phyloP scores from a whole-genome alignment of 1,284 basidiomycete species.

The Mrakiaceae sp. region DNA sequence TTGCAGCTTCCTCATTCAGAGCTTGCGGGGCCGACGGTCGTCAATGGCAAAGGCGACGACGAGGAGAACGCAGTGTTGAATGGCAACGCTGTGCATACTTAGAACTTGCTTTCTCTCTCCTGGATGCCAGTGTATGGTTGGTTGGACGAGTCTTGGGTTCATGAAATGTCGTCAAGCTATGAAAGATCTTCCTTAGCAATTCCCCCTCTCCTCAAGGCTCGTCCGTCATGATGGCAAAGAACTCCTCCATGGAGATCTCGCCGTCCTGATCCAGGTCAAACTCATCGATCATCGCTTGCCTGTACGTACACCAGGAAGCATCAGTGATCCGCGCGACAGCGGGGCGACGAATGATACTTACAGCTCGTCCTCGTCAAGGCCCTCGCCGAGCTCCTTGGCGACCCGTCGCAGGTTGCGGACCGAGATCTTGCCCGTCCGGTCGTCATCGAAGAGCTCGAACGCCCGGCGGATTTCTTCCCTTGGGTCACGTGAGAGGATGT shows the following conservation, averaged over 20 bases:
- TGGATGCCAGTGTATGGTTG: not conserved
- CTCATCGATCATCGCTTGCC: constrained; percentile 99
- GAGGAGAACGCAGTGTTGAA: too few relatives aligned
- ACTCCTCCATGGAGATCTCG: constrained; percentile 65
- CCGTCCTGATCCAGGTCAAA: constrained; percentile 98
- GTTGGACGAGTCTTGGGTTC: too few relatives aligned
- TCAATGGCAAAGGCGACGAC: too few relatives aligned
- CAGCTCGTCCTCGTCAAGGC: constrained; percentile 93
- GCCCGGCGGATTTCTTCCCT: constrained; percentile 92
- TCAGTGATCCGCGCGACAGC: not conserved
- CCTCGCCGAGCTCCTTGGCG: constrained; percentile 93
- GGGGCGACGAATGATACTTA: constrained; percentile 40
- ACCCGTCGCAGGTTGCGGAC: constrained; percentile 83
- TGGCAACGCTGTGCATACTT: not conserved
- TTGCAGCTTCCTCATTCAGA: too few relatives aligned
- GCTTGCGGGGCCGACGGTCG: too few relatives aligned
- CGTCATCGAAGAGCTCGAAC: constrained; percentile 93
- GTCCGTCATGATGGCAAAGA: constrained; percentile 83
- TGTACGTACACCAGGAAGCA: constrained; percentile 29
- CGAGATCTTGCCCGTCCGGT: constrained; percentile 87
- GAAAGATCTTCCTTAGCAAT: too few relatives aligned
- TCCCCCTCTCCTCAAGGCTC: constrained; percentile 36
- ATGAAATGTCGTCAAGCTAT: too few relatives aligned
- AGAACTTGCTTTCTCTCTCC: not conserved
- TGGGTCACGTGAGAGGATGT: constrained; percentile 85